Conservation (phyloP, 768 basidiomycete genomes). For the Peribolospora baueri region DNA sequence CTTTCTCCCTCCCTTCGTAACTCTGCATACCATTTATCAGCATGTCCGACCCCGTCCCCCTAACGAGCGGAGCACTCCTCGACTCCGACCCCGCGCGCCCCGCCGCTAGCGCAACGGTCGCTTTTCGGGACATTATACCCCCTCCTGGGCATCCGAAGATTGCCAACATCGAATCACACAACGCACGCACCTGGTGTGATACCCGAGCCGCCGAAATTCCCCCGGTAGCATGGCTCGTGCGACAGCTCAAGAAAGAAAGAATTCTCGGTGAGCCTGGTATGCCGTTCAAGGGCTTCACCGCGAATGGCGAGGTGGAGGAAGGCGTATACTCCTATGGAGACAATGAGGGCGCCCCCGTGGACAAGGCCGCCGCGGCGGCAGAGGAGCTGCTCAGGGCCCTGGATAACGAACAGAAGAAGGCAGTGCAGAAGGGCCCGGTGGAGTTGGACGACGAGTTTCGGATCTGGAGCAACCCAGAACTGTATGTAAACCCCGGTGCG, state of each 20-base stretch:
- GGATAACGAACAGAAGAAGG: slow-evolving; percentile 7
- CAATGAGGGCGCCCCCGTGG: slow-evolving; percentile 15
- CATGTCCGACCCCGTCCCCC: too few relatives aligned
- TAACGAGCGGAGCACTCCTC: too few relatives aligned
- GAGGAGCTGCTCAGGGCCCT: slow-evolving; percentile 8
- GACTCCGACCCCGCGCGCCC: slow-evolving; percentile 9
- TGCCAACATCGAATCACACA: slow-evolving; percentile 12
- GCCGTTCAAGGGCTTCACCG: slow-evolving; percentile 12
- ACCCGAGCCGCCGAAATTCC: slow-evolving; percentile 9
- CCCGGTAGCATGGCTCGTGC: slow-evolving; percentile 14
- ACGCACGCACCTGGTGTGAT: slow-evolving; percentile 11
- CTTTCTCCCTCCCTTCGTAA: too few relatives aligned
- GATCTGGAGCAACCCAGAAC: slow-evolving; percentile 14
- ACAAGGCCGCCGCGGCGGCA: slow-evolving; percentile 9
- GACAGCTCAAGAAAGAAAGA: slow-evolving; percentile 10
- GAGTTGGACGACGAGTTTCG: slow-evolving; percentile 10
- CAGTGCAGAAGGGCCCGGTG: slow-evolving; percentile 9
- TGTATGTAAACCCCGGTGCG: slow-evolving; percentile 14
- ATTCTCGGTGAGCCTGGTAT: neutral
- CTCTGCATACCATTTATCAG: too few relatives aligned
- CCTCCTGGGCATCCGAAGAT: slow-evolving; percentile 11
- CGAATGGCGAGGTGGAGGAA: slow-evolving; percentile 11
- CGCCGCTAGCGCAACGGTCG: slow-evolving; percentile 10
- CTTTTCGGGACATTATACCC: slow-evolving; percentile 12
- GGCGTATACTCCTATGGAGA: slow-evolving; percentile 9